Evolutionary conservation across 768 basidiomycete species (phyloP), one percentile per base, ranked within the genome.

Genomic region (Trametes gibbosa): DNA sequence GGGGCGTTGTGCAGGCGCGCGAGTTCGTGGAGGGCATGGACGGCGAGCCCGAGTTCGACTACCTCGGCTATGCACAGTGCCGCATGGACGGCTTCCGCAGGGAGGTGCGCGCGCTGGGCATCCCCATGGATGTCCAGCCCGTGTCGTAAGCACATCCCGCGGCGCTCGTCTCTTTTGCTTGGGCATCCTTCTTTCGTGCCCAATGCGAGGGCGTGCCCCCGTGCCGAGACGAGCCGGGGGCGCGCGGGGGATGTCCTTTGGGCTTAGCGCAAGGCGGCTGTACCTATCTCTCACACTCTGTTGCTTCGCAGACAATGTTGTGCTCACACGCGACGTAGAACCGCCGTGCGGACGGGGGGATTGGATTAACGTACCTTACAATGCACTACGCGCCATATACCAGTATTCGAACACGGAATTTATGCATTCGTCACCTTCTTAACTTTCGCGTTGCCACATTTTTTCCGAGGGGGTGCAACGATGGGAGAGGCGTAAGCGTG

Each of bases 1-100:
- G 97, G 97, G 94, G 91, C 8, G 79, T 98, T 63, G 85, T 98
- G 5, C 94, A 96, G 73, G 93, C 92, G 6, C 83, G 83, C 62
- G 90, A 92, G 64, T 83, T 87, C 64, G 62, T 92, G 7, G 81
- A 87, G 65, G 79, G 74, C 17, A 76, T 78, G 40, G 81, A 79
- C 45, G 76, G 72, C 37, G 80, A 84, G 64, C 82, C 82, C 16
- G 96, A 95, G 64, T 98, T 97, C 70, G 90, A 98, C 73, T 97
- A 98, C 73, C 72, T 98, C 61, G 79, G 79, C 12, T 98, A 97
- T 70, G 86, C 95, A 17, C 76, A 74, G 61, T 81, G 82, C 70
- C 83, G 89, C 35, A 81, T 90, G 79, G 72, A 78, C 16, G 77
- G 75, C 10, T 92, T 92, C 74, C 79, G 82, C 53, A 74, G 74